A percentile compares a stretch with the other conserved stretches of the same genome.
Evolutionary conservation across 1,284 basidiomycete genomes (phyloP).

Genomic region (Cutaneotrichosporon curvatum): DNA sequence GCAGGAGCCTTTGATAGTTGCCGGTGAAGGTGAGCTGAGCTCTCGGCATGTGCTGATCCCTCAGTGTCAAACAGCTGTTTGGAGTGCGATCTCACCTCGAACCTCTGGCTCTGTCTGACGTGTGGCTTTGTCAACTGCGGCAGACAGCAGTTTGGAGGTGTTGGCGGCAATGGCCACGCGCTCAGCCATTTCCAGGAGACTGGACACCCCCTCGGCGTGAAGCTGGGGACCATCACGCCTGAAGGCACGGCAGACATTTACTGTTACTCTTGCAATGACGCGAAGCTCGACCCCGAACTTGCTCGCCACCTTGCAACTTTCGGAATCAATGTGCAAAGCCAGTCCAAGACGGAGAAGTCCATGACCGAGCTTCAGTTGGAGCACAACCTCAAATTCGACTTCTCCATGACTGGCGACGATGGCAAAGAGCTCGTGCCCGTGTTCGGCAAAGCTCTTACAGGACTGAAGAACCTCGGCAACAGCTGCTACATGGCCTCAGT

Average conservation of each 20-base stretch:
- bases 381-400: conserved; percentile 92
- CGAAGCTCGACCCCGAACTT: conserved; percentile 72
- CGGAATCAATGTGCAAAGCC: conserved; percentile 75
- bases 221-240: conserved; percentile 92
- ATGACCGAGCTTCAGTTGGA: conserved; percentile 98
- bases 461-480: conserved; percentile 88
- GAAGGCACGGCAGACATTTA: conserved; percentile 85
- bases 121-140: conserved; percentile 96
- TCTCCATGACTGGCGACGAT: conserved; percentile 83
- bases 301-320: conserved; percentile 69
- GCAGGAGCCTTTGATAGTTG: conserved; percentile 51
- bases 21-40: conserved; percentile 27
- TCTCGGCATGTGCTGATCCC: conserved; percentile 21
- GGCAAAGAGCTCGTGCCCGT: conserved; percentile 82
- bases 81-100: conserved; percentile 72
- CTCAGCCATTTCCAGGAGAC: conserved; percentile 71
- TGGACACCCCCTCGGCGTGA: conserved; percentile 78
- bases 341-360: conserved; percentile 91
- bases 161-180: conserved; percentile 85
- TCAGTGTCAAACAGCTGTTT: conserved; percentile 68
- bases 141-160: conserved; percentile 74
- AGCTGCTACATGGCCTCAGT: conserved; percentile 98
- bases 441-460: conserved; percentile 83
- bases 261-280: conserved; percentile 88
- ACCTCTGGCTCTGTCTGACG: conserved; percentile 90